Percentiles rank a stretch among this genome's conserved stretches.
phyloP scores from a whole-genome alignment of 2,329 filamentous ascomycete genomes.

The Aspergillus sp. region DNA sequence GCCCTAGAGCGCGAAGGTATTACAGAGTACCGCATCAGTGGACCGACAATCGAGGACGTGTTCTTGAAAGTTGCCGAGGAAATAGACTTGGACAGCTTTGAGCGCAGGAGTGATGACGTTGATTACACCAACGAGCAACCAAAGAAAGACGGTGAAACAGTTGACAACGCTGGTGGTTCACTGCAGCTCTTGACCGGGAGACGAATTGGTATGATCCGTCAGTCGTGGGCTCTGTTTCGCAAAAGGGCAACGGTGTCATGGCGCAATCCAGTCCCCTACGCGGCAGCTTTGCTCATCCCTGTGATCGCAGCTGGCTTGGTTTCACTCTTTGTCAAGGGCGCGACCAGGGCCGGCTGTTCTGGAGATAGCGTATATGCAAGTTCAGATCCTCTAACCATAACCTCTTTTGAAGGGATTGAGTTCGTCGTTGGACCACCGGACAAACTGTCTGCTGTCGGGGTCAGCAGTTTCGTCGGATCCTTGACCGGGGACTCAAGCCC shows the following conservation, averaged over 20 bases:
- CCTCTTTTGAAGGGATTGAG: constrained; percentile 20
- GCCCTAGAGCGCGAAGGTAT: constrained; percentile 58
- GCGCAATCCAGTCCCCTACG: constrained; percentile 67
- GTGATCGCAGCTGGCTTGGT: constrained; percentile 71
- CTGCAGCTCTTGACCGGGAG: constrained; percentile 55
- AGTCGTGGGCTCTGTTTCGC: constrained; percentile 63
- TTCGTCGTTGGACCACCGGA: constrained; percentile 30
- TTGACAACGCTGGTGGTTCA: constrained; percentile 2
- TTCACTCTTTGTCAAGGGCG: constrained; percentile 60
- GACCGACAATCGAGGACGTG: constrained; percentile 86
- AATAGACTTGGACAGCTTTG: constrained; percentile 35
- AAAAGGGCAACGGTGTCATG: constrained; percentile 72
- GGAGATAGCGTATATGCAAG: constrained; percentile 23
- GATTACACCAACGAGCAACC: constrained; percentile 6
- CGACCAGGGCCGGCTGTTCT: constrained; percentile 44
- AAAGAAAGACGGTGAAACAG: constrained; percentile 7
- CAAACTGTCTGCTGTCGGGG: constrained; percentile 15
- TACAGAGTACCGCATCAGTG: constrained; percentile 72
- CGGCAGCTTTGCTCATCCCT: constrained; percentile 66
- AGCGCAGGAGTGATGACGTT: constrained; percentile 4
- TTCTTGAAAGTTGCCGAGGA: constrained; percentile 82
- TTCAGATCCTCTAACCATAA: too few relatives aligned
- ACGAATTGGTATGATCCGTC: constrained; percentile 58
- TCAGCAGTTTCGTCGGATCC: constrained; percentile 12
- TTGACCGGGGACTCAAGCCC: constrained; percentile 18